Evolutionary conservation across 2,329 filamentous ascomycete genomes (phyloP).

Genomic region (Akanthomyces uredinophilus): DNA sequence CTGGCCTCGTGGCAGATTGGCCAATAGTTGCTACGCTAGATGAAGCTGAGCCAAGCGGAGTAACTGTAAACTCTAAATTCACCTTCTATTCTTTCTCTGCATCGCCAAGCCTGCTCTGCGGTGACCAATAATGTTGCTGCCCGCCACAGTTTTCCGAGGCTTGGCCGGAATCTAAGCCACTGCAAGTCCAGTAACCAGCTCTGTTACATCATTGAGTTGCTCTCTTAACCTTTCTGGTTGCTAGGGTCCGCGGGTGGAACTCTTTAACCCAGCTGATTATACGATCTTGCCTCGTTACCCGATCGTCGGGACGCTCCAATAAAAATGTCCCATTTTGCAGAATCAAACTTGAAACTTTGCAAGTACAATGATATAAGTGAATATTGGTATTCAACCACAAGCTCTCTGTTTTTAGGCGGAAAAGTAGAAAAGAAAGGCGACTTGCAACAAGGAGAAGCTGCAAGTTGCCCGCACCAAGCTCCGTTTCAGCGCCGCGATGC

Average conservation of each 20-base stretch:
- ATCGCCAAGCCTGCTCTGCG: background rate
- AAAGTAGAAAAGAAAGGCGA: background rate
- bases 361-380: background rate
- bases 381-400: background rate
- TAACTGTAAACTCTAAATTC: constrained; percentile 1
- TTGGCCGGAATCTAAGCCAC: background rate
- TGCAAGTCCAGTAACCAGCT: background rate
- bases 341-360: background rate
- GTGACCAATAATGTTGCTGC: background rate
- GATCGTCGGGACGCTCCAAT: background rate
- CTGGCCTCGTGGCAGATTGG: too few relatives aligned
- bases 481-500: background rate
- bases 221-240: background rate
- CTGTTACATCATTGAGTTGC: background rate
- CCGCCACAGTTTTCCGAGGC: background rate
- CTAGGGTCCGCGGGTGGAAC: background rate
- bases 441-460: background rate
- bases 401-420: background rate
- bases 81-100: background rate
- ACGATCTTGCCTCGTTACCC: background rate
- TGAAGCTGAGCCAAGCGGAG: background rate
- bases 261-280: background rate
- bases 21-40: background rate
- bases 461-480: background rate
- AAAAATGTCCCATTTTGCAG: background rate